Conservation (phyloP, 1,139 yeast species). For the Lodderomyces metapsilosis region DNA sequence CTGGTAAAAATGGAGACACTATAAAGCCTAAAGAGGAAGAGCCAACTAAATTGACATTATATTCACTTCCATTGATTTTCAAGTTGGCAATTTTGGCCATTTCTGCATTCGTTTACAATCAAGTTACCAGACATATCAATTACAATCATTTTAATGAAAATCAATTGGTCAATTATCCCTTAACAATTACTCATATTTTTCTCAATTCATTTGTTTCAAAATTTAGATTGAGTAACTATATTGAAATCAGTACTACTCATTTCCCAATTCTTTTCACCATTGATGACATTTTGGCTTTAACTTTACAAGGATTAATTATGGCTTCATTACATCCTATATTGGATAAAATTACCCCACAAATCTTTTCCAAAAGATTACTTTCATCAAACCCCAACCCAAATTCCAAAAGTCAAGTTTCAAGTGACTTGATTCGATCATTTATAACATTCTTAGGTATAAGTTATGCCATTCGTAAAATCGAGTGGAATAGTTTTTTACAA, state of each 20-base stretch:
- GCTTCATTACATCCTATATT: conserved; percentile 63
- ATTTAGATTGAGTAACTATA: conserved; percentile 18
- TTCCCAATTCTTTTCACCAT: conserved; percentile 11
- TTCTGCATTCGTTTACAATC: conserved; percentile 51
- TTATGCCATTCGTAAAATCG: conserved; percentile 77
- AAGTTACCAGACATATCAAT: conserved; percentile 49
- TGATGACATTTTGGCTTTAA: conserved; percentile 30
- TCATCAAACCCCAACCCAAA: conserved; percentile 31
- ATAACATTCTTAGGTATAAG: conserved; percentile 82
- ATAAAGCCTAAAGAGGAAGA: not conserved
- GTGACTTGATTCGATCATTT: conserved; percentile 52
- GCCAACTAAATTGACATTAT: conserved; percentile 2
- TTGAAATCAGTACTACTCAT: conserved; percentile 8
- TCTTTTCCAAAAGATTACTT: conserved; percentile 26
- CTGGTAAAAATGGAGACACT: not conserved
- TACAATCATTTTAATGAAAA: conserved; percentile 44
- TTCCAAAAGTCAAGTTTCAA: conserved; percentile 27
- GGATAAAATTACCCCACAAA: conserved; percentile 48
- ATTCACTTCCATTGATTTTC: conserved; percentile 14
- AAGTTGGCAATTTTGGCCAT: conserved; percentile 36
- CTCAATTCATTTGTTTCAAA: conserved; percentile 31
- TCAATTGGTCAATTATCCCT: conserved; percentile 31
- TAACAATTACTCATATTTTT: conserved; percentile 34
- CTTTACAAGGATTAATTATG: conserved; percentile 57
- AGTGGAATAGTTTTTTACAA: conserved; percentile 77